Conservation (phyloP, 2,329 filamentous ascomycete species). For the Colletotrichum tabaci region DNA sequence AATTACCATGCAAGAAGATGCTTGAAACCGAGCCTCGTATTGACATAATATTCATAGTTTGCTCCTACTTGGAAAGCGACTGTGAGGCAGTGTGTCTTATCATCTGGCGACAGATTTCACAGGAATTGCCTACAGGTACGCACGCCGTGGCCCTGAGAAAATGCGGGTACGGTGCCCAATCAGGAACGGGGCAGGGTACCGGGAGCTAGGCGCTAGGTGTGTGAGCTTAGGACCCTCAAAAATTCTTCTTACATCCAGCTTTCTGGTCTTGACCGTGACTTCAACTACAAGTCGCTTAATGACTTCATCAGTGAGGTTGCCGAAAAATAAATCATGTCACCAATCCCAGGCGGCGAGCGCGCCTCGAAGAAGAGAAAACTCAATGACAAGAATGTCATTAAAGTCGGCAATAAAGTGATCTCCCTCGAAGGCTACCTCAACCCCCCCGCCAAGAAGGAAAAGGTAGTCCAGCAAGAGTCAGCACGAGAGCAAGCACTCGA, state of each 20-base stretch:
- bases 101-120: not conserved
- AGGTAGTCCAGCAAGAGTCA: constrained; percentile 14
- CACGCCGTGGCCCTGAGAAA: constrained; percentile 7
- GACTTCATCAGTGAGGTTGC: not conserved
- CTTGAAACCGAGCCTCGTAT: not conserved
- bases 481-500: constrained; percentile 16
- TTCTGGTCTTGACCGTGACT: not conserved
- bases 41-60: not conserved
- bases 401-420: constrained; percentile 64
- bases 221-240: constrained; percentile 30
- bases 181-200: not conserved
- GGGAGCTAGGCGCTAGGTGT: not conserved
- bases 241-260: constrained; percentile 21
- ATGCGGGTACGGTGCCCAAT: constrained; percentile 7
- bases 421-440: constrained; percentile 65
- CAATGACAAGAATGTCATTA: constrained; percentile 55
- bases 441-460: constrained; percentile 48
- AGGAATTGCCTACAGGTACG: not conserved
- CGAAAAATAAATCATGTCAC: constrained; percentile 5
- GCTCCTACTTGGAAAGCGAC: not conserved
- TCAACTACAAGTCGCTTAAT: not conserved
- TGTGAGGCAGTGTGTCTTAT: not conserved
- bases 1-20: not conserved
- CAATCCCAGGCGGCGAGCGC: constrained; percentile 47
- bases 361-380: constrained; percentile 57